A percentile compares a stretch with the other conserved stretches of the same genome.
Conservation (phyloP, 2,329 filamentous ascomycete genomes). For the Fusarium sp. region DNA sequence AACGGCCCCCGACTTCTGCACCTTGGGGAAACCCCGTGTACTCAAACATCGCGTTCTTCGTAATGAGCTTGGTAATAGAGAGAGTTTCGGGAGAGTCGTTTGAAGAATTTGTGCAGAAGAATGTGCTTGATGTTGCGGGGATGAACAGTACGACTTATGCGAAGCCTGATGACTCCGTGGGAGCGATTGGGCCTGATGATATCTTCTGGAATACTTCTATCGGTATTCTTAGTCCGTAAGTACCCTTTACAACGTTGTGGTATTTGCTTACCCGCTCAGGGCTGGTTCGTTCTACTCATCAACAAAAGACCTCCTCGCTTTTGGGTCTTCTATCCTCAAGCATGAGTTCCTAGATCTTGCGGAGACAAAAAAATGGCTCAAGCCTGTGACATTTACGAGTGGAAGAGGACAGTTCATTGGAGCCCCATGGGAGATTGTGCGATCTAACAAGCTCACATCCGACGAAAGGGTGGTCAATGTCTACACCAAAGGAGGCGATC, state of each 20-base stretch:
- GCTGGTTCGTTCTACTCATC: conserved; percentile 14
- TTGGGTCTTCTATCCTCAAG: conserved; percentile 8
- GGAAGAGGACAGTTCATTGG: background rate
- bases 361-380: conserved; percentile 1
- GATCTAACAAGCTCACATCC: conserved; percentile 10
- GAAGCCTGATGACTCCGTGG: conserved; percentile 14
- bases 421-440: conserved; percentile 12
- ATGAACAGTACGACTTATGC: conserved; percentile 16
- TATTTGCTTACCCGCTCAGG: no score
- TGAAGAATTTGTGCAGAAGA: conserved; percentile 9
- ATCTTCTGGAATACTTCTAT: conserved; percentile 7
- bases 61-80: conserved; percentile 9
- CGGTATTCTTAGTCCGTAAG: conserved; percentile 8
- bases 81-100: background rate
- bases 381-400: conserved; percentile 1
- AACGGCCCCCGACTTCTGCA: background rate
- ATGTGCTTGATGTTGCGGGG: conserved; percentile 11
- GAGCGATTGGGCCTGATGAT: conserved; percentile 3
- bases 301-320: conserved; percentile 17
- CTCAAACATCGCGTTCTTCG: conserved; percentile 2
- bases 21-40: conserved; percentile 3
- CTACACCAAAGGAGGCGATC: conserved; percentile 6
- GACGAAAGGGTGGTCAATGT: conserved; percentile 10
- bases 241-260: no score
- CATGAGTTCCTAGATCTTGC: background rate